phyloP scores from a whole-genome alignment of 148 eudicot species.

The Nepenthes mirabilis region DNA sequence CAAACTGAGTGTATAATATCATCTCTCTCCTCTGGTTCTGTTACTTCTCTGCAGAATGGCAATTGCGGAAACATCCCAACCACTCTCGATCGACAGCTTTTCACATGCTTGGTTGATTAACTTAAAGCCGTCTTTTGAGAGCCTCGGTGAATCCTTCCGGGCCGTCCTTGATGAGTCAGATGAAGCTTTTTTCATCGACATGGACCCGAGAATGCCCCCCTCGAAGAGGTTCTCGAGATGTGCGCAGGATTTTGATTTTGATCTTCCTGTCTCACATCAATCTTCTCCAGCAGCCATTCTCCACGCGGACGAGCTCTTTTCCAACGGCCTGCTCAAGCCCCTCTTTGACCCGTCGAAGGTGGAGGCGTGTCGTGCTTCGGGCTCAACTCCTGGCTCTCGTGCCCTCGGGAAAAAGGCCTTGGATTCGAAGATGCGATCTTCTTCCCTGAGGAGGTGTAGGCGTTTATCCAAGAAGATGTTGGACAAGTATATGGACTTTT shows the following conservation, averaged over 20 bases:
- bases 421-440: slow-evolving; percentile 22
- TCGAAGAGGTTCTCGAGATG: slow-evolving; percentile 54
- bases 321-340: slow-evolving; percentile 49
- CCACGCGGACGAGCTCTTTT: slow-evolving; percentile 66
- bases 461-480: slow-evolving; percentile 43
- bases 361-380: neutral
- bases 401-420: neutral
- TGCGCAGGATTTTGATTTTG: slow-evolving; percentile 36
- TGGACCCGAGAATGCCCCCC: slow-evolving; percentile 75
- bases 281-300: slow-evolving; percentile 19
- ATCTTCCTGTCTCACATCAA: slow-evolving; percentile 30
- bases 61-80: slow-evolving; percentile 37
- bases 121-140: slow-evolving; percentile 46
- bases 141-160: slow-evolving; percentile 41
- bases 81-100: slow-evolving; percentile 61
- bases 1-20: neutral
- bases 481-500: slow-evolving; percentile 36
- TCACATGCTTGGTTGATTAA: slow-evolving; percentile 63
- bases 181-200: slow-evolving; percentile 68
- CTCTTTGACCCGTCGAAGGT: slow-evolving; percentile 22
- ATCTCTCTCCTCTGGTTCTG: neutral
- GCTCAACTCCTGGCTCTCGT: neutral
- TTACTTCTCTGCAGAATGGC: slow-evolving; percentile 10
- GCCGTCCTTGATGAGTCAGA: slow-evolving; percentile 40
- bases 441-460: slow-evolving; percentile 48